These are phyloP conservation scores for Coemansia sp. DNA, from an alignment of 192 early-diverging fungal genomes.

Conservation along the genomic window DNA sequence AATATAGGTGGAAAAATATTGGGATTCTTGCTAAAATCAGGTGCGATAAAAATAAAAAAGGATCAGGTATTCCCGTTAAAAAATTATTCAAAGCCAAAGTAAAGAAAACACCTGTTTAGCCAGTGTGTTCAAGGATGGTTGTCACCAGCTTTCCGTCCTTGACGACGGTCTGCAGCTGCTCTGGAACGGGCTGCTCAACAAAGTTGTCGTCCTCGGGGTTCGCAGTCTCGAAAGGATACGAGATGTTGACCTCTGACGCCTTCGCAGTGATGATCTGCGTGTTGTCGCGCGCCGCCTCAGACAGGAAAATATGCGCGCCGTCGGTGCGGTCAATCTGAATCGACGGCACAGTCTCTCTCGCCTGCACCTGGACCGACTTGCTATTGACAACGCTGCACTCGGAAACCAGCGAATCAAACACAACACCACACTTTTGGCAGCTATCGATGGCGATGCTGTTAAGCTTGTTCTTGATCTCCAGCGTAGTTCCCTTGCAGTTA, in stretches of 20 bases:
- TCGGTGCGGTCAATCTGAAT: constrained; percentile 91
- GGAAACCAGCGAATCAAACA: constrained; percentile 79
- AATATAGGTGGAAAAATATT: background rate
- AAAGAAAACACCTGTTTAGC: constrained; percentile 33
- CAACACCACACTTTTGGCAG: constrained; percentile 83
- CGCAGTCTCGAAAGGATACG: constrained; percentile 56
- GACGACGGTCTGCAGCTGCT: constrained; percentile 90
- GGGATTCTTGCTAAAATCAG: background rate
- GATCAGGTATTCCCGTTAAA: no score
- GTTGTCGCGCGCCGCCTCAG: constrained; percentile 63
- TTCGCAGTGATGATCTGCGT: constrained; percentile 93
- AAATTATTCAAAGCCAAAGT: background rate
- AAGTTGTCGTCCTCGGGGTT: constrained; percentile 67
- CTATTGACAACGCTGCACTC: constrained; percentile 89
- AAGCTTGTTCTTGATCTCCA: constrained; percentile 88
- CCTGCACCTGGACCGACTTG: constrained; percentile 82
- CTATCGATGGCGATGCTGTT: constrained; percentile 84
- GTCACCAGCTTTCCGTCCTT: constrained; percentile 78
- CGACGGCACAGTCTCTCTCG: constrained; percentile 78
- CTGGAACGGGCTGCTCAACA: constrained; percentile 83
- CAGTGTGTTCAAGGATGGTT: constrained; percentile 80
- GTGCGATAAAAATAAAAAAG: background rate
- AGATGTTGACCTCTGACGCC: constrained; percentile 85
- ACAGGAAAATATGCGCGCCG: constrained; percentile 86
- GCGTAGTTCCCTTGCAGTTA: constrained; percentile 87